phyloP scores from a whole-genome alignment of 352 stramenopile species.

The Lagenidium giganteum region DNA sequence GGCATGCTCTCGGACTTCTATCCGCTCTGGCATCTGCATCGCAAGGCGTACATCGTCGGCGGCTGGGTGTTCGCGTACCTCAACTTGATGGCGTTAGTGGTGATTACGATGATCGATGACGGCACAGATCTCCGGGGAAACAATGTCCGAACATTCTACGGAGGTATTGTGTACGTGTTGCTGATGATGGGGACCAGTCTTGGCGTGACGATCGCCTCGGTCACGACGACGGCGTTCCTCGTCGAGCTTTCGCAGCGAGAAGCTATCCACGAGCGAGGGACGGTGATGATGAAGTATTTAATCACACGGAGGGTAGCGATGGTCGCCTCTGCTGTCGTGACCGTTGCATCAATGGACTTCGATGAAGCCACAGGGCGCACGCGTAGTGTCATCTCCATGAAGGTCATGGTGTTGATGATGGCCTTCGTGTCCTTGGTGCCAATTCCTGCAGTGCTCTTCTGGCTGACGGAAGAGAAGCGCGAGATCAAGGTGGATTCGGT shows the following conservation, averaged over 20 bases:
- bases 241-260: conserved; percentile 78
- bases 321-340: conserved; percentile 25
- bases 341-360: conserved; percentile 26
- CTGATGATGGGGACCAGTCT: conserved; percentile 61
- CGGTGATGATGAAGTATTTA: conserved; percentile 63
- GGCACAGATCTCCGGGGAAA: conserved; percentile 23
- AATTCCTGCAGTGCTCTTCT: conserved; percentile 60
- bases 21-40: conserved; percentile 64
- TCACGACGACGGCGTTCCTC: conserved; percentile 56
- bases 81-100: conserved; percentile 57
- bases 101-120: conserved; percentile 58
- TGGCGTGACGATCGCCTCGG: conserved; percentile 52
- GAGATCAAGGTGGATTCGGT: conserved; percentile 72
- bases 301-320: conserved; percentile 40
- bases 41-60: conserved; percentile 75
- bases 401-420: conserved; percentile 68
- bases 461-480: conserved; percentile 60
- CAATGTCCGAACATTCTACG: conserved; percentile 46
- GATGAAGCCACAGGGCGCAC: conserved; percentile 26
- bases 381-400: conserved; percentile 47
- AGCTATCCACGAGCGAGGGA: conserved; percentile 65
- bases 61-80: conserved; percentile 71
- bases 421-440: conserved; percentile 51
- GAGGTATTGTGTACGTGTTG: conserved; percentile 63
- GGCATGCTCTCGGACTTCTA: conserved; percentile 77